Conservation (phyloP, 441 rosid species). For the Brassica balearica region DNA sequence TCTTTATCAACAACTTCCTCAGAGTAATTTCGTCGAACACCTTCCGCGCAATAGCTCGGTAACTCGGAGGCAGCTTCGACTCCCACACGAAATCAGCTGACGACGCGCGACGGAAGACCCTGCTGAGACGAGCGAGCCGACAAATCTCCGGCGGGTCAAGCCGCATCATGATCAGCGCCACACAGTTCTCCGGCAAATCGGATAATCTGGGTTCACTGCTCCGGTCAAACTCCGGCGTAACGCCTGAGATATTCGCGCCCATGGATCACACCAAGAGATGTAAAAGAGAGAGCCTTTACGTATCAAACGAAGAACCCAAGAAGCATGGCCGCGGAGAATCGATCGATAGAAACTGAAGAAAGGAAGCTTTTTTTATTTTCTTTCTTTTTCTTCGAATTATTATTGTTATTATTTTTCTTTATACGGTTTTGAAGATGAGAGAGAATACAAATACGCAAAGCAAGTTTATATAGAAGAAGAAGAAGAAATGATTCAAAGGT, state of each 20-base stretch:
- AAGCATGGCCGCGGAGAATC: conserved; percentile 41
- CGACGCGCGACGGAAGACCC: conserved; percentile 75
- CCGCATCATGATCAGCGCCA: conserved; percentile 66
- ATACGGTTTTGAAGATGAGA: conserved; percentile 23
- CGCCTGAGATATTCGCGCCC: conserved; percentile 65
- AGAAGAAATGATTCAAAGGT: conserved; percentile 11
- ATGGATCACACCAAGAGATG: conserved; percentile 33
- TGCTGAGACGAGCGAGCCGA: conserved; percentile 62
- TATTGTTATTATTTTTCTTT: background rate
- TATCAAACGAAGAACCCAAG: conserved; percentile 15
- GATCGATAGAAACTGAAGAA: conserved; percentile 5
- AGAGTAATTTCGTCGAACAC: conserved; percentile 54
- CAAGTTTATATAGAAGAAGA: conserved; percentile 26
- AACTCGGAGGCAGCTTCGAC: conserved; percentile 69
- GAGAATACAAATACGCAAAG: conserved; percentile 28
- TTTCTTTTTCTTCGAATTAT: background rate
- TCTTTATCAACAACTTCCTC: conserved; percentile 50
- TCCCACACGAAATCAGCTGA: conserved; percentile 94
- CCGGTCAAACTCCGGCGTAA: conserved; percentile 37
- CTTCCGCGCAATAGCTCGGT: conserved; percentile 48
- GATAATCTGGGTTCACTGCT: conserved; percentile 54
- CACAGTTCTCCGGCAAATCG: conserved; percentile 84
- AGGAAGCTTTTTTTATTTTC: background rate
- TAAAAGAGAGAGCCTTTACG: conserved; percentile 7
- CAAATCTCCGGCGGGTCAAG: conserved; percentile 84